A percentile compares a stretch with the other conserved stretches of the same genome.
Evolutionary conservation across 306 rosid species (phyloP).

Genomic region (Pyrus communis): DNA sequence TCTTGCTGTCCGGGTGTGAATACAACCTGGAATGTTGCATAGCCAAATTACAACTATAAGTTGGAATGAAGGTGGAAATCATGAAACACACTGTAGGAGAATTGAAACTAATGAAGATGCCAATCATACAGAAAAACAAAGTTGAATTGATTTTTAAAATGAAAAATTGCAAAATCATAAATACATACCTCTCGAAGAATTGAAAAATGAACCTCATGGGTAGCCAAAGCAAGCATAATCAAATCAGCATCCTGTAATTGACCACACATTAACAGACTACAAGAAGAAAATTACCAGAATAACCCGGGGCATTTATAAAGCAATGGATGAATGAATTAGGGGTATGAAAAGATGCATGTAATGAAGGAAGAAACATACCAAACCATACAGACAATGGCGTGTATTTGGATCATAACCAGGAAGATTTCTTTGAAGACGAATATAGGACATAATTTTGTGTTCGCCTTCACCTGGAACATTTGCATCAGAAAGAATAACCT

Average conservation of each 20-base stretch:
- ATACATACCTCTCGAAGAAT: conserved; percentile 89
- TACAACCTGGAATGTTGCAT: conserved; percentile 55
- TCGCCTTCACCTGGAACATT: conserved; percentile 99
- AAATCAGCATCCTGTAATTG: conserved; percentile 89
- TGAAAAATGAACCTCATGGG: conserved; percentile 95
- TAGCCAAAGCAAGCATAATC: conserved; percentile 95
- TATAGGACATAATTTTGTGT: conserved; percentile 94
- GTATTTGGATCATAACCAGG: conserved; percentile 91
- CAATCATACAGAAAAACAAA: neutral
- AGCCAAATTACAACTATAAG: conserved; percentile 14
- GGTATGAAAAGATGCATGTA: neutral
- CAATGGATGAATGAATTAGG: neutral
- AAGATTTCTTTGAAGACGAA: conserved; percentile 95
- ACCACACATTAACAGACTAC: conserved; percentile 15
- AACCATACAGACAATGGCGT: conserved; percentile 95
- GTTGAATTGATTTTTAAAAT: neutral
- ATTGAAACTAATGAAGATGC: neutral
- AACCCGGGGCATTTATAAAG: neutral
- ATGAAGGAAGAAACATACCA: conserved; percentile 65
- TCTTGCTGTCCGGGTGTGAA: conserved; percentile 89
- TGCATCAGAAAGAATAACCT: conserved; percentile 98
- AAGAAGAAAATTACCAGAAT: neutral
- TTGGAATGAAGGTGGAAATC: conserved; percentile 1
- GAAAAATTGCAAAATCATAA: neutral
- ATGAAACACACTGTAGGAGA: neutral